A percentile compares a stretch with the other conserved stretches of the same genome.
Conservation (phyloP, 2,329 filamentous ascomycete species). For the Paecilomyces sp. region DNA sequence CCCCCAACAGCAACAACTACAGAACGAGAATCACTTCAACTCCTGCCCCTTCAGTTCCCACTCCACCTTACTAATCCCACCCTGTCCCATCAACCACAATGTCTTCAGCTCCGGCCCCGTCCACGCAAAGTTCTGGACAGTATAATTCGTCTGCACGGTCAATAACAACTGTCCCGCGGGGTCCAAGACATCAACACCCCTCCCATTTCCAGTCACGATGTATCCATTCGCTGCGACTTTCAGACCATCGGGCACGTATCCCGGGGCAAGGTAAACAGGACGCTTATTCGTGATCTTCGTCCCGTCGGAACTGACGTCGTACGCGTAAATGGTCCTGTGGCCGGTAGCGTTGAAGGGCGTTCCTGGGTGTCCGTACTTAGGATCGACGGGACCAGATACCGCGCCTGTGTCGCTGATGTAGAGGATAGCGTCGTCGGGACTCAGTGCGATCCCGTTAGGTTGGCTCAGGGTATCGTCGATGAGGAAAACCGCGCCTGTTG, state of each 20-base stretch:
- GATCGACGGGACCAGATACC: slow-evolving; percentile 14
- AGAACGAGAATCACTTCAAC: slow-evolving; percentile 9
- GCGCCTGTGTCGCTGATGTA: slow-evolving; percentile 40
- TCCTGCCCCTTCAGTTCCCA: slow-evolving; percentile 29
- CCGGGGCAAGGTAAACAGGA: slow-evolving; percentile 31
- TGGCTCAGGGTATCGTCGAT: slow-evolving; percentile 37
- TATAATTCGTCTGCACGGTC: slow-evolving; percentile 37
- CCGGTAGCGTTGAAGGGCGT: slow-evolving; percentile 22
- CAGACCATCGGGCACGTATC: slow-evolving; percentile 36
- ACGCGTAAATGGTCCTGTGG: slow-evolving; percentile 31
- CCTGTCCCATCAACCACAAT: slow-evolving; percentile 35
- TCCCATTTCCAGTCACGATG: slow-evolving; percentile 32
- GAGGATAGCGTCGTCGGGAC: slow-evolving; percentile 35
- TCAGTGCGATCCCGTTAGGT: slow-evolving; percentile 41
- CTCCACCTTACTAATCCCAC: slow-evolving; percentile 31
- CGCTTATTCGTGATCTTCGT: slow-evolving; percentile 31
- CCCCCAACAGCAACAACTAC: neutral
- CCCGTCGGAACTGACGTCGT: slow-evolving; percentile 28
- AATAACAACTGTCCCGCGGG: slow-evolving; percentile 29
- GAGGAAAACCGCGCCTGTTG: slow-evolving; percentile 32
- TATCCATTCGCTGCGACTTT: slow-evolving; percentile 37
- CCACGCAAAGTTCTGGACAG: slow-evolving; percentile 41
- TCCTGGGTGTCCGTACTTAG: slow-evolving; percentile 15
- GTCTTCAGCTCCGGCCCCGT: slow-evolving; percentile 30
- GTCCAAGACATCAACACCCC: slow-evolving; percentile 36